phyloP scores from a whole-genome alignment of 768 basidiomycete genomes.

The Leccinum incarnatum region DNA sequence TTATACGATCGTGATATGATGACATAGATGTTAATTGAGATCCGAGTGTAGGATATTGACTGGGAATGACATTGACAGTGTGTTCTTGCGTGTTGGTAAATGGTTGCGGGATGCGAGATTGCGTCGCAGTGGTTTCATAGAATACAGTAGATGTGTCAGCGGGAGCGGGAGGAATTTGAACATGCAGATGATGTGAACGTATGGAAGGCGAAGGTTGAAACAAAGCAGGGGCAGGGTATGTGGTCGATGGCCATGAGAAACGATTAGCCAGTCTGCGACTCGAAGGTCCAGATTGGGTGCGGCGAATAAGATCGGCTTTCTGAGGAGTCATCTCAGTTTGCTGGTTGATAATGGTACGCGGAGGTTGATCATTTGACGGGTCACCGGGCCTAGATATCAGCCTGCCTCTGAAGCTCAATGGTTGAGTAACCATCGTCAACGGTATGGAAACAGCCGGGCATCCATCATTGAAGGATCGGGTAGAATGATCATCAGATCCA shows the following conservation, averaged over 20 bases:
- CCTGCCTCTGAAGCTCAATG: slow-evolving; percentile 26
- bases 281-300: slow-evolving; percentile 44
- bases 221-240: slow-evolving; percentile 47
- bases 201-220: slow-evolving; percentile 41
- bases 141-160: slow-evolving; percentile 59
- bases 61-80: slow-evolving; percentile 22
- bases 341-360: slow-evolving; percentile 2
- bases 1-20: slow-evolving; percentile 28
- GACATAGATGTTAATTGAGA: slow-evolving; percentile 35
- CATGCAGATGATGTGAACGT: slow-evolving; percentile 32
- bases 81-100: slow-evolving; percentile 19
- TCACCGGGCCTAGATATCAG: slow-evolving; percentile 15
- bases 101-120: slow-evolving; percentile 24
- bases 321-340: slow-evolving; percentile 24
- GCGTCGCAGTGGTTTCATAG: slow-evolving; percentile 55
- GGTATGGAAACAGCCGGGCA: slow-evolving; percentile 23
- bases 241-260: slow-evolving; percentile 39
- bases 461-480: slow-evolving; percentile 61
- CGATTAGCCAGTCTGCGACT: slow-evolving; percentile 35
- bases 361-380: slow-evolving; percentile 1
- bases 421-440: slow-evolving; percentile 5
- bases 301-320: slow-evolving; percentile 40
- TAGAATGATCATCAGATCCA: slow-evolving; percentile 70
- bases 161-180: slow-evolving; percentile 29
- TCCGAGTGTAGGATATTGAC: slow-evolving; percentile 31